Evolutionary conservation across 768 basidiomycete genomes (phyloP), one percentile per base, ranked within the genome.

Genomic region (Leccinum pellstonianum): DNA sequence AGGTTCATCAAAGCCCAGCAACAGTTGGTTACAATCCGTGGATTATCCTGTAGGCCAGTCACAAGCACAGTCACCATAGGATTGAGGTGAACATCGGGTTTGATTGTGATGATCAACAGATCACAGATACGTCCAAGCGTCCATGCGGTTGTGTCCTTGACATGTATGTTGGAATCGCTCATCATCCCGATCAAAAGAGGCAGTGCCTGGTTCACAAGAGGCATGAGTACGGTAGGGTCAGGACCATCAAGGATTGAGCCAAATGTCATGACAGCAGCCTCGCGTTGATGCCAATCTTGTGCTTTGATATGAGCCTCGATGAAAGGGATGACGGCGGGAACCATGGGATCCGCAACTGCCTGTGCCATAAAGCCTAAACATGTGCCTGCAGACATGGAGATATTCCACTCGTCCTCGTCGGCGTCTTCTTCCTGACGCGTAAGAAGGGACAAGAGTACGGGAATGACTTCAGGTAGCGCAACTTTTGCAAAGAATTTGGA

Each of bases 351-450:
- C 57, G 90, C 83, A 11, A 98, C 93, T 29, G 95, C 92, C 59
- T 89, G 87, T 0, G 97, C 93, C 62, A 98, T 85, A 55, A 94
- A 87, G 21, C 86, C 80, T 55, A 99, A 80, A 73, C 95, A 97
- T 2, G 93, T 95, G 21, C 90, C 93, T 10, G 93, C 95, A 19
- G 96, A 93, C 96, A 98, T 98, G 15, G 94, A 88, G 46, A 96
- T 86, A 68, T 96, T 96, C 97, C 97, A 99, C 72, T 99, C 97
- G 66, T 98, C 97, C 64, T 98, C 96, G 48, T 96, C 95, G 1
- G 93, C 94, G 65, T 98, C 94, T 70, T 98, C 97, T 66, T 95
- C 93, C 73, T 99, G 97, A 63, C 86, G 89, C 2, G 90, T 93
- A 60, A 98, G 83, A 21, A 98, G 84, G 43, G 86, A 81, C 23